Evolutionary conservation across 805 yeast genomes (phyloP).

Genomic region (Millerozyma miso): DNA sequence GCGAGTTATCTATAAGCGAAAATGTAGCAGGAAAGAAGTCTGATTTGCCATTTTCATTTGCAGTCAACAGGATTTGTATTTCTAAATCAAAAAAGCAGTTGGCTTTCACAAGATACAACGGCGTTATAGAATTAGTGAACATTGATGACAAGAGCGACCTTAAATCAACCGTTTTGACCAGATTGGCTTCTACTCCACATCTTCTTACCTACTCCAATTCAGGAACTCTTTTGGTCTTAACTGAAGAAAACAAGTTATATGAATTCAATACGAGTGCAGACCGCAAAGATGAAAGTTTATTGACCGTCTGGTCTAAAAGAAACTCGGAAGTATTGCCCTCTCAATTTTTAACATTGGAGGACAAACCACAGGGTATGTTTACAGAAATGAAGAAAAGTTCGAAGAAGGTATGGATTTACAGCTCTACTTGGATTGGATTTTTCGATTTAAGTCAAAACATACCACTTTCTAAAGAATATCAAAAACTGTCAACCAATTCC

Average conservation of each 20-base stretch:
- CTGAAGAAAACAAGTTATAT: slow-evolving; percentile 69
- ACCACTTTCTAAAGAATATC: slow-evolving; percentile 37
- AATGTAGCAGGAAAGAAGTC: slow-evolving; percentile 11
- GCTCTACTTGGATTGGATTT: slow-evolving; percentile 74
- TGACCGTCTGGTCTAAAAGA: slow-evolving; percentile 75
- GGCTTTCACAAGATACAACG: slow-evolving; percentile 61
- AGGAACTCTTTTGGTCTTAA: slow-evolving; percentile 56
- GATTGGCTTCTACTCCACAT: slow-evolving; percentile 56
- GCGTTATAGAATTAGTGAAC: slow-evolving; percentile 53
- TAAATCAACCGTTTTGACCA: slow-evolving; percentile 45
- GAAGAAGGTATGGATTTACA: slow-evolving; percentile 76
- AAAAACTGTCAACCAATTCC: slow-evolving; percentile 15
- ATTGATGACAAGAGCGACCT: slow-evolving; percentile 17
- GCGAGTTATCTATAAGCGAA: slow-evolving; percentile 31
- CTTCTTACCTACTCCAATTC: slow-evolving; percentile 52
- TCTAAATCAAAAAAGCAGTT: slow-evolving; percentile 42
- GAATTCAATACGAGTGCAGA: slow-evolving; percentile 51
- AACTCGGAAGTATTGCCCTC: slow-evolving; percentile 74
- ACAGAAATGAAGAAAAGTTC: slow-evolving; percentile 29
- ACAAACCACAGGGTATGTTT: slow-evolving; percentile 73
- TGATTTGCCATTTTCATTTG: slow-evolving; percentile 21
- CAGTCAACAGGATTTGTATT: slow-evolving; percentile 50
- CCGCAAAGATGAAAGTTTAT: slow-evolving; percentile 21
- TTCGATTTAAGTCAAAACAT: slow-evolving; percentile 61
- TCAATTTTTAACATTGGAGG: slow-evolving; percentile 52